Base-by-base conservation (phyloP, 2,329 filamentous ascomycete species). In the Fusarium bulbicola region DNA sequence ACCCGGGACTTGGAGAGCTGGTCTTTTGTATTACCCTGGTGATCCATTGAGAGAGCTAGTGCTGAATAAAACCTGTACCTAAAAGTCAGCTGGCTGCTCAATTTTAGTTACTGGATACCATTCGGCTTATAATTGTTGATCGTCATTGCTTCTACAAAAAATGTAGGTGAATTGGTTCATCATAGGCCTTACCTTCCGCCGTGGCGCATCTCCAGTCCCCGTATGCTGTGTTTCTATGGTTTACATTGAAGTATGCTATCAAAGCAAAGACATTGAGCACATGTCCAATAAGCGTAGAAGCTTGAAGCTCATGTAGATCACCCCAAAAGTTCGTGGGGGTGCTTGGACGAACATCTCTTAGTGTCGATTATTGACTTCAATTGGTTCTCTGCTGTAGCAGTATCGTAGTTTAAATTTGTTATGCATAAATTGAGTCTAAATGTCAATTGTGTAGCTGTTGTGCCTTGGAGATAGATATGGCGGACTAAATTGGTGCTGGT, bases 31-130 rank as follows among this genome's bases (percentile, higher is more conserved):
- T 16, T 0, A 3, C 0, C 5, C 7, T n/a, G 3, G 0, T 11
- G 20, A 13, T n/a, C 4, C 6, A 8, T n/a, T 12, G 20, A 9
- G 14, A 16, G 7, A 9, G 14, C 20, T 16, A 15, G 7, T 3
- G 12, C 4, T 1, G 5, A 30, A 7, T 0, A 6, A 5, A 1
- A 16, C 8, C 6, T 5, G 6, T 0, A 30, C 3, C 0, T 8
- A 30, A 20, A 16, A 0, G 18, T 6, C 4, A 6, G 14, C 4
- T n/a, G 0, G 0, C 5, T 28, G 6, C 20, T 9, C 2, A 4
- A 14, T 26, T 13, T 20, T 2, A 8, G 6, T 45, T 9, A 5
- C 7, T 26, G 11, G 18, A 16, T 6, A 12, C 0, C 7, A 6
- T 18, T 7, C 7, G 10, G 10, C 21, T 16, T 11, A 10, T 40